Base-by-base conservation (phyloP, 371 early-diverging fungal genomes). In the Nematocida parisii region DNA sequence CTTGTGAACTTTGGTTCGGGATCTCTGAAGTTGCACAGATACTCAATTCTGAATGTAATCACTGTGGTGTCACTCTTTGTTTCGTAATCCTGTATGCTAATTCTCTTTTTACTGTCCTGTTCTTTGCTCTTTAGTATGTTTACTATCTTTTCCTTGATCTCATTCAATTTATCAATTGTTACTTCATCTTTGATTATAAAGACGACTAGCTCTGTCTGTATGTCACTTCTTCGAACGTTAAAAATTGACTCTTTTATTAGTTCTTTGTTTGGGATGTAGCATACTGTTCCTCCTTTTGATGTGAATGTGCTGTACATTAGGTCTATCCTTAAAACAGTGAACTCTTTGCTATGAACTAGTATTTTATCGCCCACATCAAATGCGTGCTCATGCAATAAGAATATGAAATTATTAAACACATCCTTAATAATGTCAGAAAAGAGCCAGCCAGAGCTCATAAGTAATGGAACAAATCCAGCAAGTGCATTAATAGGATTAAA, bases 371-470 rank as follows among this genome's bases (percentile, higher is more conserved):
- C 88, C 47, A 66, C 66, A 66, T 86, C 85, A 75, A 80, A 87
- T 2, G 87, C 85, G 73, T 86, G 85, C 46, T 73, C 83, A 13
- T 86, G 70, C 46, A 87, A 74, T 4, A 84, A 77, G 73, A 87
- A 87, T 18, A 87, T 83, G 80, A 87, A 87, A 56, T 86, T 86
- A 40, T 83, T 84, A 58, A 85, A 86, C 40, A 87, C 72, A 42
- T 86, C 85, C 72, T 86, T 86, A 67, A 87, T 86, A 33, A 84
- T 82, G 62, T 86, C 88, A 18, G 83, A 52, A 73, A 87, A 87
- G 20, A 87, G 73, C 88, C 88, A 87, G 40, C 85, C 71, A 39
- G 86, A 85, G n/a, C 83, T 81, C 58, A 87, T 80, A 47, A 87
- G 24, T 18, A 82, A 52, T 15, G 87, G 85, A 40, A 84, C 83